Conservation (phyloP, 306 rosid species). For the Spatholobus suberectus region DNA sequence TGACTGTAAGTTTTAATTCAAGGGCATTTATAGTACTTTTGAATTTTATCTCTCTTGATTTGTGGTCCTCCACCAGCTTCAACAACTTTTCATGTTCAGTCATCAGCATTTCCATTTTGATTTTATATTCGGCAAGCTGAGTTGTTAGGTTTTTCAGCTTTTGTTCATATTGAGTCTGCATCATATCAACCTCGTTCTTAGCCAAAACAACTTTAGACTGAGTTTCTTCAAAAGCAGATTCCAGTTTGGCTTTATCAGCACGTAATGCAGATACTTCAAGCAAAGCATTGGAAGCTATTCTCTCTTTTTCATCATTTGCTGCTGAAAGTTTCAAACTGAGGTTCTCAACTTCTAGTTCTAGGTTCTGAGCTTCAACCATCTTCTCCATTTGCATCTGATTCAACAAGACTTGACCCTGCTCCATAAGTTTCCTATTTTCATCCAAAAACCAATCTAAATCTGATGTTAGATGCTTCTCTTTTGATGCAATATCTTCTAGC, state of each 20-base stretch:
- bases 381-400: conserved; percentile 60
- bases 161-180: conserved; percentile 53
- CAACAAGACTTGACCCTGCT: conserved; percentile 55
- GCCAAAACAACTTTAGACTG: conserved; percentile 49
- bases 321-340: conserved; percentile 55
- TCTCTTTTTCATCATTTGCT: conserved; percentile 56
- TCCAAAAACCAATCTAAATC: conserved; percentile 51
- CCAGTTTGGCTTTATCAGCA: conserved; percentile 50
- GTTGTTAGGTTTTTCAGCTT: conserved; percentile 50
- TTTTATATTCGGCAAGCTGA: conserved; percentile 52
- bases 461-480: conserved; percentile 48
- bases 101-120: conserved; percentile 49
- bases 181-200: conserved; percentile 44
- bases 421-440: conserved; percentile 45
- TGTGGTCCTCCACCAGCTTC: conserved; percentile 56
- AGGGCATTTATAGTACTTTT: conserved; percentile 48
- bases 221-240: conserved; percentile 58
- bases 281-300: conserved; percentile 52
- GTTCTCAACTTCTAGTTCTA: conserved; percentile 53
- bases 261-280: conserved; percentile 52
- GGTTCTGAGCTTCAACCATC: conserved; percentile 56
- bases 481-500: conserved; percentile 52
- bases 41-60: conserved; percentile 53
- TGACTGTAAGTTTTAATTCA: conserved; percentile 55
- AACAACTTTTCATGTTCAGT: conserved; percentile 53